Base-by-base conservation (phyloP, 148 eudicot genomes). In the Rhododendron simsii region DNA sequence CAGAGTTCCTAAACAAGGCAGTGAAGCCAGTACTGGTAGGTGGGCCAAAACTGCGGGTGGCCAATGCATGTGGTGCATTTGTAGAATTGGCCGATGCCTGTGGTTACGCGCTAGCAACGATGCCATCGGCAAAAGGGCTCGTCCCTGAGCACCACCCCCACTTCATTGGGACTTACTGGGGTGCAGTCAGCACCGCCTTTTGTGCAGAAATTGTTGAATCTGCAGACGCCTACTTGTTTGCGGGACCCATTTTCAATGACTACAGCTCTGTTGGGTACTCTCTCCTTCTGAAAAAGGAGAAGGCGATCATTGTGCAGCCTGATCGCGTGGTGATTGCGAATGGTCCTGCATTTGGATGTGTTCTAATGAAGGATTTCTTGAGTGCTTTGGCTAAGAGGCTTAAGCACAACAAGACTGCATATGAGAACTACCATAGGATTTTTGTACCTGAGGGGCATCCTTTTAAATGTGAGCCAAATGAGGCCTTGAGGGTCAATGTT, bases 201-300 rank as follows among this genome's bases (percentile, higher is more conserved):
- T 94, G 96, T 81, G 93, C 95, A 0, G 98, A 95, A 76, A 94
- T 95, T 28, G 96, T 95, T 23, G 98, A 95, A 78, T 95, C 98
- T 2, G 98, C 96, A 8, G 98, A 95, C 80, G 96, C 95, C 3
- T 95, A 95, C 86, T 3, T 95, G 5, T 95, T 95, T 73, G 96
- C 94, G 11, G 96, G 96, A 1, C 98, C 98, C 18, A 93, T 94
- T 11, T 95, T 95, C 88, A 95, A 94, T 35, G 98, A 95, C 89
- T 95, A 94, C 88, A 95, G 96, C 88, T 95, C 96, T 3, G 96
- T 95, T 53, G 98, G 98, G 12, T 95, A 95, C 87, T 95, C 98
- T 4, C 85, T 95, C 35, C 94, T 95, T 80, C 92, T 95, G 79
- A 95, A 94, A 89, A 93, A 78, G 76, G 96, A 95, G 89, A 95